Percentiles rank a stretch among this genome's conserved stretches.
Conservation (phyloP, 1,139 yeast species). For the Yamadazyma friedrichii region DNA sequence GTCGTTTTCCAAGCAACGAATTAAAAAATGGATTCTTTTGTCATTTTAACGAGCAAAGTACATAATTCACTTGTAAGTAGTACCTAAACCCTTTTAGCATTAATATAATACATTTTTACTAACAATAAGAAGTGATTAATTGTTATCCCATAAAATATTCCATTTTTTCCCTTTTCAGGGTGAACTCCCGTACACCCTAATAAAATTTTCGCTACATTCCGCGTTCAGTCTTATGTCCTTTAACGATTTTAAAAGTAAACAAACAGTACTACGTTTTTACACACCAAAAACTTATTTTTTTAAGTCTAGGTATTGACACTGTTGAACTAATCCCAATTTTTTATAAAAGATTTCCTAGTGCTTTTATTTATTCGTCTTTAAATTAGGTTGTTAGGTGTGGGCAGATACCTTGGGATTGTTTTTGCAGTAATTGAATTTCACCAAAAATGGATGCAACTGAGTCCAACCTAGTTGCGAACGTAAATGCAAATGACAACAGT, state of each 20-base stretch:
- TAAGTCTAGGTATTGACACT: too few species aligned
- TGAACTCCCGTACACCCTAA: too few species aligned
- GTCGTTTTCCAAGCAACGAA: neutral
- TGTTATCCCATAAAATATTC: neutral
- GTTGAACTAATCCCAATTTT: too few species aligned
- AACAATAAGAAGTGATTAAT: neutral
- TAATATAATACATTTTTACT: neutral
- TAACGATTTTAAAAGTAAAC: constrained; percentile 3
- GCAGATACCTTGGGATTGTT: neutral
- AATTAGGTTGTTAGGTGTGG: too few species aligned
- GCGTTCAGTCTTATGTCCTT: neutral
- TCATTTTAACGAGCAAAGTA: too few species aligned
- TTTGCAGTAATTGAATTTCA: constrained; percentile 5
- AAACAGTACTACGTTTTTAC: constrained; percentile 1
- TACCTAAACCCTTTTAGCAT: too few species aligned
- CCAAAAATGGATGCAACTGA: constrained; percentile 4
- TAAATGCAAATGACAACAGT: constrained; percentile 1
- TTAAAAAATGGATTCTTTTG: neutral
- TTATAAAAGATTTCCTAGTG: too few species aligned
- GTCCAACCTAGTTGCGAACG: constrained; percentile 1
- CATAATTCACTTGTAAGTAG: too few species aligned
- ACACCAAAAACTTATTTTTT: neutral
- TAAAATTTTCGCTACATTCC: neutral
- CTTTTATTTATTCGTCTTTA: neutral
- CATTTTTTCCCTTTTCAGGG: neutral